Evolutionary conservation across 306 rosid species (phyloP).

Genomic region (Sesbania bispinosa): DNA sequence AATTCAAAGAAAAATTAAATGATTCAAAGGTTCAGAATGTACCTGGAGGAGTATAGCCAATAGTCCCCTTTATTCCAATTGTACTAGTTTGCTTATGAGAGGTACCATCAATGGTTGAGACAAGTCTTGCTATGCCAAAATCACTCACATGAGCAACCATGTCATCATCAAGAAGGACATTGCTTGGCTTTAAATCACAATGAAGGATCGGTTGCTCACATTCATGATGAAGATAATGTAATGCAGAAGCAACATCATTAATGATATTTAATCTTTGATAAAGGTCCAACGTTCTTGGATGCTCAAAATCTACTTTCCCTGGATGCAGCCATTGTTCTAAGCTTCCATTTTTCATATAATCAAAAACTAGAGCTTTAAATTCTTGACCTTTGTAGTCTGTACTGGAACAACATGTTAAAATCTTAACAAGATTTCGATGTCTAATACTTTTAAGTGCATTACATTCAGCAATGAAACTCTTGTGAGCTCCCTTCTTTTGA

Average conservation of each 20-base stretch:
- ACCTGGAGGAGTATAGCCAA: constrained; percentile 32
- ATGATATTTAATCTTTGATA: constrained; percentile 26
- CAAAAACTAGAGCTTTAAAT: constrained; percentile 35
- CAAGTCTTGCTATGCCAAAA: constrained; percentile 31
- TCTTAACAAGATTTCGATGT: constrained; percentile 27
- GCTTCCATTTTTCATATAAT: constrained; percentile 28
- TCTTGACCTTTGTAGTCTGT: constrained; percentile 25
- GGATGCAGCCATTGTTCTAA: constrained; percentile 36
- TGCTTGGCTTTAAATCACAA: constrained; percentile 35
- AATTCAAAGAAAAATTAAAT: background rate
- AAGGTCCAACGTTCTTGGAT: background rate
- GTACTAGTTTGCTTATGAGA: background rate
- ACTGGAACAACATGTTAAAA: constrained; percentile 33
- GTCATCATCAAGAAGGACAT: constrained; percentile 24
- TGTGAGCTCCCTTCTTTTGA: constrained; percentile 24
- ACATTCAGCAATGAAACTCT: constrained; percentile 29
- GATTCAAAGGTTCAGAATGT: background rate
- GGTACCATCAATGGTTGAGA: background rate
- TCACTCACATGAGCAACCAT: constrained; percentile 30
- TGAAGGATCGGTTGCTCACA: constrained; percentile 12
- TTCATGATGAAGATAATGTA: constrained; percentile 27
- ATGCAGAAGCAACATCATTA: constrained; percentile 12
- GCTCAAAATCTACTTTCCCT: background rate
- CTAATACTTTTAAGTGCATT: constrained; percentile 15
- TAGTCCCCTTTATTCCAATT: constrained; percentile 13